Evolutionary conservation across 495 filamentous ascomycete genomes (phyloP).

Genomic region (Hypoxylon rickii): DNA sequence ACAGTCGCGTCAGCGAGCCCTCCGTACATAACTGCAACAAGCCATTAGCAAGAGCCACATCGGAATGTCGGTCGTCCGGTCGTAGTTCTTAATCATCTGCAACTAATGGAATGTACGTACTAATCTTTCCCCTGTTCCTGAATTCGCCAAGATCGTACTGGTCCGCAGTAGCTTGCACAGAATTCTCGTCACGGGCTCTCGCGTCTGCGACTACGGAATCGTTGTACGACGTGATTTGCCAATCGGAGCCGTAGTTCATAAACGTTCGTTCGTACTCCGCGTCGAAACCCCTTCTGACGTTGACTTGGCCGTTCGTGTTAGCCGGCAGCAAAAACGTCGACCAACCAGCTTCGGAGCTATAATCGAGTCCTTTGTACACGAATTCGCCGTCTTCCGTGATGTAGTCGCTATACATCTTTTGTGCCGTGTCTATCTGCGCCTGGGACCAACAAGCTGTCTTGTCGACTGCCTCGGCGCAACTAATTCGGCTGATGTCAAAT

Average conservation of each 20-base stretch:
- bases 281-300: constrained; percentile 40
- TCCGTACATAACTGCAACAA: constrained; percentile 58
- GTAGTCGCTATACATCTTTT: constrained; percentile 58
- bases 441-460: constrained; percentile 55
- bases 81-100: not conserved
- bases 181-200: constrained; percentile 33
- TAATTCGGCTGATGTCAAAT: constrained; percentile 44
- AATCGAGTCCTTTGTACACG: constrained; percentile 54
- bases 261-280: constrained; percentile 46
- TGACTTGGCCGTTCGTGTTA: constrained; percentile 25
- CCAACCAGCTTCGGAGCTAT: constrained; percentile 47
- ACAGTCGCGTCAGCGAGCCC: constrained; percentile 58
- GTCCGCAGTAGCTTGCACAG: constrained; percentile 48
- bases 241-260: constrained; percentile 41
- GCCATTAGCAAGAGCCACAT: not conserved
- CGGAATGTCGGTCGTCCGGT: not conserved
- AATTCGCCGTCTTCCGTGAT: constrained; percentile 54
- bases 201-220: constrained; percentile 42
- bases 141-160: constrained; percentile 54
- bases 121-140: constrained; percentile 41
- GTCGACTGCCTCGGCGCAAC: constrained; percentile 48
- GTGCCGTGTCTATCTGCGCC: constrained; percentile 57
- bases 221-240: constrained; percentile 43
- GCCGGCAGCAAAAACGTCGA: constrained; percentile 37
- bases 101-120: constrained; percentile 14